Conservation (phyloP, 2,329 filamentous ascomycete genomes). For the Verticillium nonalfalfae region DNA sequence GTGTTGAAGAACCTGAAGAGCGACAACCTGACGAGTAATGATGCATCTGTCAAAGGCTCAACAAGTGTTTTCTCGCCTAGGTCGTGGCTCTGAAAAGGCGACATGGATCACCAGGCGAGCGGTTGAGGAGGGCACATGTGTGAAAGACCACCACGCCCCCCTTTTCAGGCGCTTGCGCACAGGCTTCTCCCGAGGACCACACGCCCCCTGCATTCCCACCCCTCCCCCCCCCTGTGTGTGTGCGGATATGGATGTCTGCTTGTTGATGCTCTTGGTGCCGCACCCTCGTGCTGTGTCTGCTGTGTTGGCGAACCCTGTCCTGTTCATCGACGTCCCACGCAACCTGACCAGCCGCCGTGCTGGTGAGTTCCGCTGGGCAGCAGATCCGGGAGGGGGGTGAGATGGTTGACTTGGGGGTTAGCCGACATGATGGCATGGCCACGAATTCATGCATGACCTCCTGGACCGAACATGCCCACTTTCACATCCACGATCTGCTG, state of each 20-base stretch:
- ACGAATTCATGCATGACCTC: conserved; percentile 39
- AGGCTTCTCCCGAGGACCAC: neutral
- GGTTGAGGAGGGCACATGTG: conserved; percentile 9
- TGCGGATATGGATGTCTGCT: neutral
- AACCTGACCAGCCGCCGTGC: neutral
- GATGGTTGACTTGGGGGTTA: conserved; percentile 11
- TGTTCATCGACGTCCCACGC: neutral
- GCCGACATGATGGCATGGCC: conserved; percentile 30
- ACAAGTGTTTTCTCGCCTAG: neutral
- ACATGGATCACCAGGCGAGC: conserved; percentile 1
- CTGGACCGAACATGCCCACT: conserved; percentile 20
- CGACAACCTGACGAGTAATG: neutral
- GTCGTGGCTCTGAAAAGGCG: neutral
- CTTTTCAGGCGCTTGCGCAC: neutral
- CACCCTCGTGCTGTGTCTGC: neutral
- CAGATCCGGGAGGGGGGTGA: neutral
- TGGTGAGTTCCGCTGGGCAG: neutral
- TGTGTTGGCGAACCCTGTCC: neutral
- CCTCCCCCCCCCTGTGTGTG: neutral
- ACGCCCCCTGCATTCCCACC: neutral
- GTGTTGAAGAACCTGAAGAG: neutral
- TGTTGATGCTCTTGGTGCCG: neutral
- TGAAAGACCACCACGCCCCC: conserved; percentile 8
- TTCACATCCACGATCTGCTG: conserved; percentile 17
- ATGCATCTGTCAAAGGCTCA: neutral